A percentile compares a stretch with the other conserved stretches of the same genome.
These are phyloP conservation scores for Auriscalpium microsporum DNA, from an alignment of 768 basidiomycete species.

Conservation along the genomic window DNA sequence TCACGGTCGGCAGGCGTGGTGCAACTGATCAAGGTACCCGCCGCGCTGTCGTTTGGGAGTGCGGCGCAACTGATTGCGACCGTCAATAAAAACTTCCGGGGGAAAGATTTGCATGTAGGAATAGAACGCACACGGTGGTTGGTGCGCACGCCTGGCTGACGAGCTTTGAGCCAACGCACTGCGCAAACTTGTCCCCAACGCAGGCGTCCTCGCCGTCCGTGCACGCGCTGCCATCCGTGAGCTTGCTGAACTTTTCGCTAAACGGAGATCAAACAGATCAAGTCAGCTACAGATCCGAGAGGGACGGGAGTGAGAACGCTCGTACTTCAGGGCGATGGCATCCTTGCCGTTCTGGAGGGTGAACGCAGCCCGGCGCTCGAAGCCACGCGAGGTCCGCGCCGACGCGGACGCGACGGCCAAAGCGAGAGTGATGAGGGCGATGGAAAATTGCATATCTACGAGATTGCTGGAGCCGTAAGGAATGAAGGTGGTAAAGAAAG, in stretches of 20 bases:
- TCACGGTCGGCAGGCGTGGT: slow-evolving; percentile 39
- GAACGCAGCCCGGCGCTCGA: slow-evolving; percentile 7
- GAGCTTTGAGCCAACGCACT: slow-evolving; percentile 42
- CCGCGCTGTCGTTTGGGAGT: slow-evolving; percentile 39
- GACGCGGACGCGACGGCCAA: slow-evolving; percentile 16
- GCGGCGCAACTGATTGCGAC: slow-evolving; percentile 26
- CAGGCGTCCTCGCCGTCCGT: slow-evolving; percentile 39
- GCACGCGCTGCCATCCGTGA: slow-evolving; percentile 40
- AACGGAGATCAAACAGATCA: background rate
- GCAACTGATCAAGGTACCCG: slow-evolving; percentile 46
- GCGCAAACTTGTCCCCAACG: slow-evolving; percentile 40
- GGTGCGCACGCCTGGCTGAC: slow-evolving; percentile 20
- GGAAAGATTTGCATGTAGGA: background rate
- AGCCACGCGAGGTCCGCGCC: slow-evolving; percentile 9
- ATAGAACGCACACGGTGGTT: slow-evolving; percentile 15
- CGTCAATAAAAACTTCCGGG: background rate
- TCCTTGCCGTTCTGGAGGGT: slow-evolving; percentile 22
- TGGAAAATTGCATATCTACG: slow-evolving; percentile 1
- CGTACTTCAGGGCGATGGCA: slow-evolving; percentile 23
- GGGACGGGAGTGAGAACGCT: background rate
- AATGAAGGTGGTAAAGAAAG: background rate
- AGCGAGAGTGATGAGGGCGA: slow-evolving; percentile 18
- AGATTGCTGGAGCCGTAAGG: background rate
- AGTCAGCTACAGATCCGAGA: background rate
- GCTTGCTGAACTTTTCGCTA: slow-evolving; percentile 35